phyloP scores from a whole-genome alignment of 2,329 filamentous ascomycete species.

The Diplocarpon mali region DNA sequence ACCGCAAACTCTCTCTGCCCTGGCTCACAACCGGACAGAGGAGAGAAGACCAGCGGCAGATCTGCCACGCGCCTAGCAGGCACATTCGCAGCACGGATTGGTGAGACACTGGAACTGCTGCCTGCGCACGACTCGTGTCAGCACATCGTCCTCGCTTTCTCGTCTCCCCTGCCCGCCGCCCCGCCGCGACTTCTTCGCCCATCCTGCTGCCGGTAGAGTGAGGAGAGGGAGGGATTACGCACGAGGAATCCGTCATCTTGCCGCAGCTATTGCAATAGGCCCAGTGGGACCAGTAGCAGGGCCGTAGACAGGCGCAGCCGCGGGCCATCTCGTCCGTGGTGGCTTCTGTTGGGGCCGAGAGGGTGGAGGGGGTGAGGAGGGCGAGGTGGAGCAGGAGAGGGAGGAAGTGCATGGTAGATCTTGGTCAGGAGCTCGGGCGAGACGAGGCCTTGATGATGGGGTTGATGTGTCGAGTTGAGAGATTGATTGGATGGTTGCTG shows the following conservation, averaged over 20 bases:
- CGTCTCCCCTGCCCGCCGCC: neutral
- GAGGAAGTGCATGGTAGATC: neutral
- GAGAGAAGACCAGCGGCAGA: no score
- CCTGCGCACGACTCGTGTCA: neutral
- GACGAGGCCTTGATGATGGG: no score
- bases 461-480: no score
- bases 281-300: neutral
- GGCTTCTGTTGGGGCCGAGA: neutral
- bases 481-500: no score
- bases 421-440: no score
- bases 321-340: neutral
- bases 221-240: no score
- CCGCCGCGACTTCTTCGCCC: no score
- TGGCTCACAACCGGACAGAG: no score
- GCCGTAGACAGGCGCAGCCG: neutral
- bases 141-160: neutral
- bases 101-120: slow-evolving; percentile 1
- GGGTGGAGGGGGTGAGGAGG: neutral
- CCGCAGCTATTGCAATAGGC: no score
- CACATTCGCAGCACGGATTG: slow-evolving; percentile 3
- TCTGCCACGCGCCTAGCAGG: neutral
- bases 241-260: no score
- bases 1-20: no score
- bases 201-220: no score
- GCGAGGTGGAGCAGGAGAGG: neutral